phyloP scores from a whole-genome alignment of 2,329 filamentous ascomycete genomes.

The Chrysosporium keratinophilum region DNA sequence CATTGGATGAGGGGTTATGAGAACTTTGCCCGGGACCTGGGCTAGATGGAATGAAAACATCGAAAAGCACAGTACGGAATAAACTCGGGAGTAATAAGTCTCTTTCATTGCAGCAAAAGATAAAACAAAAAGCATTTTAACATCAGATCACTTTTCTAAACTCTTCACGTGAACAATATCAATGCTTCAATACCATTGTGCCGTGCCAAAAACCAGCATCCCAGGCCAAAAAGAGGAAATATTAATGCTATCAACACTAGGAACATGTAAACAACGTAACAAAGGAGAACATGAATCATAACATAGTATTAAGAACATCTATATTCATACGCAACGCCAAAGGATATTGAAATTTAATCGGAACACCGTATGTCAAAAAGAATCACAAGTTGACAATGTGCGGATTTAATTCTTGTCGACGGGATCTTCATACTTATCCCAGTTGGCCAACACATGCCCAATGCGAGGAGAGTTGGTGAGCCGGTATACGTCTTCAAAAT shows the following conservation, averaged over 20 bases:
- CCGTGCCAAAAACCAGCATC: neutral
- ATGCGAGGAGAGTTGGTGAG: constrained; percentile 66
- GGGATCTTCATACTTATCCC: constrained; percentile 56
- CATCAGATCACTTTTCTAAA: too few relatives aligned
- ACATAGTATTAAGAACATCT: constrained; percentile 8
- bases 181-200: too few relatives aligned
- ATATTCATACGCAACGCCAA: neutral
- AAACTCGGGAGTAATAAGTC: too few relatives aligned
- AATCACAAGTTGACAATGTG: neutral
- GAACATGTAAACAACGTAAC: neutral
- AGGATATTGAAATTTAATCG: neutral
- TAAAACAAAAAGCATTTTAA: too few relatives aligned
- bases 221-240: neutral
- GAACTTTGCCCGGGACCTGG: too few relatives aligned
- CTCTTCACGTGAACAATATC: too few relatives aligned
- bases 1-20: too few relatives aligned
- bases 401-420: constrained; percentile 3
- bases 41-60: too few relatives aligned
- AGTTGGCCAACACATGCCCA: constrained; percentile 61
- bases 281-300: neutral
- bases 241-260: neutral
- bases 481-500: constrained; percentile 97
- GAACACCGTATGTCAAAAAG: neutral
- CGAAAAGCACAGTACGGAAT: too few relatives aligned
- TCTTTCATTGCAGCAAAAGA: too few relatives aligned